Base-by-base conservation (phyloP, 805 yeast genomes). In the Lipomyces oligophaga region DNA sequence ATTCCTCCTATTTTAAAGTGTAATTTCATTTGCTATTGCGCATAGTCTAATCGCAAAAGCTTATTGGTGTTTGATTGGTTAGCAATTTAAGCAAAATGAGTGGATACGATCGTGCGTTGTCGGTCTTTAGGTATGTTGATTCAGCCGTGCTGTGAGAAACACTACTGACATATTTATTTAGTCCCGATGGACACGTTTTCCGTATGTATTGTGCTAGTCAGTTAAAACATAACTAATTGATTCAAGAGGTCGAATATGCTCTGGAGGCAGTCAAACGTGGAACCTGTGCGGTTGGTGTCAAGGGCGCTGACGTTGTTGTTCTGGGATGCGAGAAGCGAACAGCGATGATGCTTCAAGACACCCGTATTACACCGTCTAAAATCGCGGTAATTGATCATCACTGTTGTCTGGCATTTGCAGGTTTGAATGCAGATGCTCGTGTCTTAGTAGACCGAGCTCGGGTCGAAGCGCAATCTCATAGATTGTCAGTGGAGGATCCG, bases 141-240 rank as follows among this genome's bases (percentile, higher is more conserved):
- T 21, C 26, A 27, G 4, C 11, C 7, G 21, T 28, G 28, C 13
- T 10, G 20, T 11, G 41, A 33, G 18, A 44, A 32, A 36, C 24
- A 5, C 19, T 8, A 13, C 7, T 25, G 13, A 5, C 35, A 27
- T 13, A 6, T 15, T 22, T 31, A 25, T 44, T 20, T 52, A 84
- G 93, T 68, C 98, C 98, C 58, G 98, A 90, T 71, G 98, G 98
- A 51, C 97, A 90, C 67, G 96, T 90, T 65, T 90, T 90, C 75
- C 98, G 82, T 78, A 75, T 51, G 81, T 34, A 16, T 16, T 11
- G 6, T 11, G 18, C 11, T 5, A 44, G 21, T 16, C 20, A 22
- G 27, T 27, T 40, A 4, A n/a, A 19, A n/a, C 11, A n/a, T 15
- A 26, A 28, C 21, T 22, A 1, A 18, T 43, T 32, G 5, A n/a